These are phyloP conservation scores for Sphaerostilbella broomeana DNA, from an alignment of 2,329 filamentous ascomycete species.

Conservation along the genomic window DNA sequence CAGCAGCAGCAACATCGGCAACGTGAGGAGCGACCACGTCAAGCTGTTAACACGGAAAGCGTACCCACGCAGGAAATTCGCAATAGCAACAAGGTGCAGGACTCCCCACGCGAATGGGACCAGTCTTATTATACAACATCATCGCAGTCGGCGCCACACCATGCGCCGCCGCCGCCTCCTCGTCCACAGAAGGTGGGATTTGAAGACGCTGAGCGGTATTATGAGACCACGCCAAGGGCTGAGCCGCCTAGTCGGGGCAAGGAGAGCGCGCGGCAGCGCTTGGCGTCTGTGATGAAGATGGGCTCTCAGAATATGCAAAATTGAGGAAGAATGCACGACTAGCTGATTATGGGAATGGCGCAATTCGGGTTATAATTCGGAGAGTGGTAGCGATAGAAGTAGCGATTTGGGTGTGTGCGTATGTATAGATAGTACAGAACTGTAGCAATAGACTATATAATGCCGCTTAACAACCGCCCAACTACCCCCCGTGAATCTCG, in stretches of 20 bases:
- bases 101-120: constrained; percentile 24
- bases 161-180: constrained; percentile 30
- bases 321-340: too few relatives aligned
- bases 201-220: constrained; percentile 29
- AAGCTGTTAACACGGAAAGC: constrained; percentile 12
- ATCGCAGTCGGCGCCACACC: constrained; percentile 16
- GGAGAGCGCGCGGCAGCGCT: constrained; percentile 28
- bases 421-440: too few relatives aligned
- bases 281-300: constrained; percentile 29
- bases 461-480: too few relatives aligned
- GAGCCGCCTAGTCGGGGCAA: constrained; percentile 18
- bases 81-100: constrained; percentile 18
- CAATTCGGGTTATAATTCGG: too few relatives aligned
- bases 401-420: too few relatives aligned
- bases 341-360: too few relatives aligned
- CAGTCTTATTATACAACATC: constrained; percentile 21
- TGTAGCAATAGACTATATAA: too few relatives aligned
- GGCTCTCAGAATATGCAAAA: constrained; percentile 43
- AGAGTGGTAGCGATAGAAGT: too few relatives aligned
- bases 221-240: constrained; percentile 21
- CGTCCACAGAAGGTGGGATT: constrained; percentile 32
- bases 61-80: constrained; percentile 9
- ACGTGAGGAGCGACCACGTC: constrained; percentile 20
- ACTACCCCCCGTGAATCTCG: too few relatives aligned
- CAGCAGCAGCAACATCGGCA: constrained; percentile 15